These are phyloP conservation scores for Vachellia collinsii DNA, from an alignment of 306 rosid genomes.

Conservation along the genomic window DNA sequence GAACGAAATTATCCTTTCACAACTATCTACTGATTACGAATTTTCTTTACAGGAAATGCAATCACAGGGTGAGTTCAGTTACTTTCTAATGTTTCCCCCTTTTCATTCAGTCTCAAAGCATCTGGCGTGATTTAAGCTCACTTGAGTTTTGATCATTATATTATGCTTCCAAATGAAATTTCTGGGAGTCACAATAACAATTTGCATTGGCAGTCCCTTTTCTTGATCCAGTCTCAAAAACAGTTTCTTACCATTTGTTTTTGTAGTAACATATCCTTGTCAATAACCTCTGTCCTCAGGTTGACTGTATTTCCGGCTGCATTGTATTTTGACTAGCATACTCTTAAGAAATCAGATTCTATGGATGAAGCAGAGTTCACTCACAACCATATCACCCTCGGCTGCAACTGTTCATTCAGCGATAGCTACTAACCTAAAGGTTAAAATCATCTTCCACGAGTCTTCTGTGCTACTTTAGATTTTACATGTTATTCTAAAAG, in stretches of 20 bases:
- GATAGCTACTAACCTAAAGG: conserved; percentile 24
- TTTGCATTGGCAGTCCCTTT: neutral
- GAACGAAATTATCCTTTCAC: conserved; percentile 75
- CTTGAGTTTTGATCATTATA: neutral
- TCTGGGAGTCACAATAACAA: conserved; percentile 27
- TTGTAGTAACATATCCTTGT: conserved; percentile 7
- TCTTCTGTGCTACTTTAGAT: conserved; percentile 31
- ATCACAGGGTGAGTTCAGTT: conserved; percentile 45
- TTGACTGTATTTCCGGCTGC: conserved; percentile 38
- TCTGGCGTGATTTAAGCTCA: conserved; percentile 20
- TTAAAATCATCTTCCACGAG: conserved; percentile 6
- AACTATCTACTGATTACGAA: conserved; percentile 48
- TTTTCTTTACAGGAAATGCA: conserved; percentile 40
- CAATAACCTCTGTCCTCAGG: conserved; percentile 11
- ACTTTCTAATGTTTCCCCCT: neutral
- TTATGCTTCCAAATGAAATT: neutral
- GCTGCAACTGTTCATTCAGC: conserved; percentile 30
- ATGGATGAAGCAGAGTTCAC: conserved; percentile 20
- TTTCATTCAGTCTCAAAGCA: conserved; percentile 7
- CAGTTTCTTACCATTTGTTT: neutral
- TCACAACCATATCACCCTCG: conserved; percentile 15
- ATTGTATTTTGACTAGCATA: conserved; percentile 12
- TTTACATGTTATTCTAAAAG: conserved; percentile 40
- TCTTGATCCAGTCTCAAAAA: conserved; percentile 3
- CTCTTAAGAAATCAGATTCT: conserved; percentile 32